phyloP scores from a whole-genome alignment of 495 filamentous ascomycete species.

The Penicillium macrosclerotiorum region DNA sequence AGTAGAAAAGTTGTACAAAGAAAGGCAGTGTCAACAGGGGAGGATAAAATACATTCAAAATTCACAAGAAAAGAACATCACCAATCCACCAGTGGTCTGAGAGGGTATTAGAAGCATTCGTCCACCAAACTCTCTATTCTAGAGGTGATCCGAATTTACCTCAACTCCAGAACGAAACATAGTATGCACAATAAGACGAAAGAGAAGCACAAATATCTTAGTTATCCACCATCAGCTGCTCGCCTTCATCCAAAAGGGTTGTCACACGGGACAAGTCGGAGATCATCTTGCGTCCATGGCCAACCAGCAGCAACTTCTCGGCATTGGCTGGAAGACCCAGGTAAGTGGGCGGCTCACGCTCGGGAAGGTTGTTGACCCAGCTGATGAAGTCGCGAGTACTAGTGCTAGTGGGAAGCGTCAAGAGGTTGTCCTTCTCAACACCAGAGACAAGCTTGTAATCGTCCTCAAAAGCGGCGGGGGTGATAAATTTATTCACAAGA shows the following conservation, averaged over 20 bases:
- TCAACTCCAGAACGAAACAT: slow-evolving; percentile 9
- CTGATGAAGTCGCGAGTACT: slow-evolving; percentile 80
- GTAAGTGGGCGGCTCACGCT: slow-evolving; percentile 95
- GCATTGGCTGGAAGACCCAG: slow-evolving; percentile 95
- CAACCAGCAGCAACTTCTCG: slow-evolving; percentile 91
- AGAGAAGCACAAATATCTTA: slow-evolving; percentile 16
- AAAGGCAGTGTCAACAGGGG: slow-evolving; percentile 6
- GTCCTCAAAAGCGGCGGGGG: slow-evolving; percentile 83
- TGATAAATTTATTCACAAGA: slow-evolving; percentile 76
- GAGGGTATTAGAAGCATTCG: slow-evolving; percentile 15
- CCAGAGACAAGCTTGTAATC: slow-evolving; percentile 82
- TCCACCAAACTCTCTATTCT: slow-evolving; percentile 1
- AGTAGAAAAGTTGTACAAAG: slow-evolving; percentile 14
- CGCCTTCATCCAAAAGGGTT: slow-evolving; percentile 86
- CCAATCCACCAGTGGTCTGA: slow-evolving; percentile 22
- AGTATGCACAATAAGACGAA: slow-evolving; percentile 8
- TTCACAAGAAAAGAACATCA: slow-evolving; percentile 9
- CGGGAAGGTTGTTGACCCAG: slow-evolving; percentile 90
- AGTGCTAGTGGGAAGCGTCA: slow-evolving; percentile 76
- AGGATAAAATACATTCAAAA: slow-evolving; percentile 14
- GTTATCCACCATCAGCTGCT: slow-evolving; percentile 79
- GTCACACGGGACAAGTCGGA: slow-evolving; percentile 79
- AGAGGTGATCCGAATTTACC: slow-evolving; percentile 2
- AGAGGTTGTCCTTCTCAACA: slow-evolving; percentile 55
- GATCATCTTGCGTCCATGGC: slow-evolving; percentile 82